These are phyloP conservation scores for Penicillium sclerotiorum DNA, from an alignment of 2,329 filamentous ascomycete species.

Conservation along the genomic window DNA sequence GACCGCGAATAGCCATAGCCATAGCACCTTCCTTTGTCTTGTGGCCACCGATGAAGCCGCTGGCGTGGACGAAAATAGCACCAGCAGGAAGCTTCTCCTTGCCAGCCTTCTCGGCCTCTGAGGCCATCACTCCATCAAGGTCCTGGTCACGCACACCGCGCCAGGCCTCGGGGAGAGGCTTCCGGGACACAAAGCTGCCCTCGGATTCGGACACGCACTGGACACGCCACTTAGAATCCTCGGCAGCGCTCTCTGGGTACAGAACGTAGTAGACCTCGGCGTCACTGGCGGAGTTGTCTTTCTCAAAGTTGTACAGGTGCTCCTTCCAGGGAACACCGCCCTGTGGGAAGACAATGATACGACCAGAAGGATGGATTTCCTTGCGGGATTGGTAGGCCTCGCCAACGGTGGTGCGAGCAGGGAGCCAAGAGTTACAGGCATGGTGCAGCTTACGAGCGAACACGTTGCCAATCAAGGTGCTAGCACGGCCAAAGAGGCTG, in stretches of 20 bases:
- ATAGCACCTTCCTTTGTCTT: conserved; percentile 85
- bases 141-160: conserved; percentile 85
- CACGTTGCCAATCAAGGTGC: conserved; percentile 81
- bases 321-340: conserved; percentile 89
- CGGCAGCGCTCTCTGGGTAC: conserved; percentile 79
- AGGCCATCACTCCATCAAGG: conserved; percentile 63
- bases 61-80: conserved; percentile 89
- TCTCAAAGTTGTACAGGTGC: conserved; percentile 87
- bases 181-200: conserved; percentile 88
- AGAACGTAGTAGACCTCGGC: conserved; percentile 80
- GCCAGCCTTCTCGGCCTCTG: conserved; percentile 42
- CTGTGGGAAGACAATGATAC: conserved; percentile 79
- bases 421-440: conserved; percentile 78
- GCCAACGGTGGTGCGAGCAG: conserved; percentile 77
- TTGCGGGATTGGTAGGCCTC: conserved; percentile 70
- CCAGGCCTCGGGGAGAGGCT: conserved; percentile 88
- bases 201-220: conserved; percentile 85
- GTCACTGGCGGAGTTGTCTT: conserved; percentile 49
- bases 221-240: conserved; percentile 86
- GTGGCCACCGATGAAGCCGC: conserved; percentile 95
- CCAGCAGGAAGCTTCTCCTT: conserved; percentile 50
- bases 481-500: conserved; percentile 74
- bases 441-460: conserved; percentile 81
- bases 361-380: conserved; percentile 71
- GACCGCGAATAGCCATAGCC: conserved; percentile 68